Evolutionary conservation across 2,329 filamentous ascomycete genomes (phyloP), one percentile per base, ranked within the genome.

Genomic region (Thelonectria blattea): DNA sequence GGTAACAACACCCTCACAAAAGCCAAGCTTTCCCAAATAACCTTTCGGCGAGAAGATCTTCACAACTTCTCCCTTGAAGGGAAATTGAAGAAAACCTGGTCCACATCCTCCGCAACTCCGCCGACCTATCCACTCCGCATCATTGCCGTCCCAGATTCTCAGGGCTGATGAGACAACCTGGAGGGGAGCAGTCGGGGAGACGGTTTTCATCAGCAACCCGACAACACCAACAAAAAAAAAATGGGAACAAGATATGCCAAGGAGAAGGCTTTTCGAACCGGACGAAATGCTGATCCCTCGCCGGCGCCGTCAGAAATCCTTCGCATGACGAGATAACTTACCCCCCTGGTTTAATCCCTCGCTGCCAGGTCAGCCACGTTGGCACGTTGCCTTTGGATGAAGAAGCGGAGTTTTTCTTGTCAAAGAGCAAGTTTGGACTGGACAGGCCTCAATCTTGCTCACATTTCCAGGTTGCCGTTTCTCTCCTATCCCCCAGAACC

Each of bases 171-270:
- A 27, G 43, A 27, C 20, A 22, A 17, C 17, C 22, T 27, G 22
- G 6, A 14, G 15, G 17, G 47, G 15, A 45, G 24, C 20, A 24
- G 51, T 60, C 57, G 57, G 57, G 57, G 30, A 20, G 57, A n/a
- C 57, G 57, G 57, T 60, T 60, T 55, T 37, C 51, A 47, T 50
- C 22, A 60, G 24, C 57, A 60, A n/a, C 24, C 57, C 57, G 57
- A 60, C n/a, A 54, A 37, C n/a, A 27, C 17, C 34, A 37, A 15
- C 9, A 24, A 15, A 7, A 30, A 12, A 20, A 20, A 42, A n/a
- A 32, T n/a, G n/a, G n/a, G n/a, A n/a, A 34, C 18, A 39, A 30
- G 12, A 50, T 6, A 27, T 20, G n/a, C 41, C 18, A 18, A 22
- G 18, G 3, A 22, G 20, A 20, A 45, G 12, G 18, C 17, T 20